Conservation (phyloP, 768 basidiomycete species). For the Rubroboletus satanas region DNA sequence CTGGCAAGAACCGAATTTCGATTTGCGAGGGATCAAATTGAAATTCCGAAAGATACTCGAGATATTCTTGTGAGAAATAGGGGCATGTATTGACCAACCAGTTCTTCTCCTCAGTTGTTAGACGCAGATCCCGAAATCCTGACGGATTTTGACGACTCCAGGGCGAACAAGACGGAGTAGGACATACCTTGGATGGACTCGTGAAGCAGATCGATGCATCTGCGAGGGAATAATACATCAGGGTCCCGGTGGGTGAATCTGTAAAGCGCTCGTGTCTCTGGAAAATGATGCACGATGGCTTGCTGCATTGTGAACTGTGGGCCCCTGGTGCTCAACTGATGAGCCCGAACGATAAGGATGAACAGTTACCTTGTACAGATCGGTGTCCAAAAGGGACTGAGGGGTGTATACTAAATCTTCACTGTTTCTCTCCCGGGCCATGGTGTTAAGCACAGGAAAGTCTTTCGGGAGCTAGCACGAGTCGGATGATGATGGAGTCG, state of each 20-base stretch:
- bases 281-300: slow-evolving; percentile 76
- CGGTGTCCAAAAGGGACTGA: slow-evolving; percentile 81
- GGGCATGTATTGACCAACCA: slow-evolving; percentile 73
- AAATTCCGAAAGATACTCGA: slow-evolving; percentile 68
- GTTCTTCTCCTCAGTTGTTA: slow-evolving; percentile 56
- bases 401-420: slow-evolving; percentile 16
- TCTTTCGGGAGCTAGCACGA: neutral
- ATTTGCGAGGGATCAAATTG: slow-evolving; percentile 69
- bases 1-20: slow-evolving; percentile 57
- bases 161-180: slow-evolving; percentile 13
- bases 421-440: slow-evolving; percentile 1
- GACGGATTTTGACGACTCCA: slow-evolving; percentile 17
- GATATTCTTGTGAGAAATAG: slow-evolving; percentile 67
- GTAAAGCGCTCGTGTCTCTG: slow-evolving; percentile 65
- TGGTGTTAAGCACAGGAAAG: neutral
- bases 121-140: slow-evolving; percentile 66
- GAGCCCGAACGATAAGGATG: neutral
- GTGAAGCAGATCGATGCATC: slow-evolving; percentile 30
- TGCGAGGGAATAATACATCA: slow-evolving; percentile 55
- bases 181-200: slow-evolving; percentile 58
- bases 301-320: slow-evolving; percentile 92
- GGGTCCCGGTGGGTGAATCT: slow-evolving; percentile 77
- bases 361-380: slow-evolving; percentile 81
- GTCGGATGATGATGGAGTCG: neutral
- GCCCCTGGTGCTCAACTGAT: neutral